Evolutionary conservation across 192 early-diverging fungal genomes (phyloP), one percentile per base, ranked within the genome.

Genomic region (Coemansia sp.): DNA sequence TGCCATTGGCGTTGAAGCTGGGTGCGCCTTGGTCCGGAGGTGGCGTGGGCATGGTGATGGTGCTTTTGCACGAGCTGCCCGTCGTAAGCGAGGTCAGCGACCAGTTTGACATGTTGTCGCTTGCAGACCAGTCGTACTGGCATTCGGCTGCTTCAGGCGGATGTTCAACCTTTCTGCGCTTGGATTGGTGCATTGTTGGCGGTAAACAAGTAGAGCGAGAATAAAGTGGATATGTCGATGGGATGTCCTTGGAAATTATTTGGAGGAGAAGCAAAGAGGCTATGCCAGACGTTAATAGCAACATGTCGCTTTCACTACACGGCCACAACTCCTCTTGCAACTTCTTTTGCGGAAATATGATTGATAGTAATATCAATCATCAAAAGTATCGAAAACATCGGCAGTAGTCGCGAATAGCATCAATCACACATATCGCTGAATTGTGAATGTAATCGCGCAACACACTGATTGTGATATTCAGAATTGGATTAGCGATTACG

Each of bases 51-150:
- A 71, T 71, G 42, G 49, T 71, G 32, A 48, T 40, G 17, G 65
- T 42, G 35, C 50, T 61, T 14, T 50, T 48, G 33, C 29, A 36
- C 15, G 59, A 17, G 59, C 63, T 65, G 40, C 55, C 56, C 17
- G 63, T 71, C 4, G 63, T 61, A 14, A 65, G 63, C n/a, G 69
- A 71, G 49, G 46, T 46, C 13, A 71, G 48, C 34, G 63, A 71
- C 69, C 57, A 71, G 57, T 60, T 40, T 17, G 69, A 59, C 49
- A 71, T 46, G 35, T 61, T 63, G 11, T 65, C 69, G 35, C 69
- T 61, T 1, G 49, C 33, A 10, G 69, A 65, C 69, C 63, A 71
- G 58, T 65, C 69, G 49, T 63, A 65, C 32, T 67, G 65, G 46
- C 34, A 57, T 17, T 34, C 55, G 9, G 34, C 33, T 34, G 5